Evolutionary conservation across 495 filamentous ascomycete species (phyloP).

Genomic region (Penicillium coprophilum): DNA sequence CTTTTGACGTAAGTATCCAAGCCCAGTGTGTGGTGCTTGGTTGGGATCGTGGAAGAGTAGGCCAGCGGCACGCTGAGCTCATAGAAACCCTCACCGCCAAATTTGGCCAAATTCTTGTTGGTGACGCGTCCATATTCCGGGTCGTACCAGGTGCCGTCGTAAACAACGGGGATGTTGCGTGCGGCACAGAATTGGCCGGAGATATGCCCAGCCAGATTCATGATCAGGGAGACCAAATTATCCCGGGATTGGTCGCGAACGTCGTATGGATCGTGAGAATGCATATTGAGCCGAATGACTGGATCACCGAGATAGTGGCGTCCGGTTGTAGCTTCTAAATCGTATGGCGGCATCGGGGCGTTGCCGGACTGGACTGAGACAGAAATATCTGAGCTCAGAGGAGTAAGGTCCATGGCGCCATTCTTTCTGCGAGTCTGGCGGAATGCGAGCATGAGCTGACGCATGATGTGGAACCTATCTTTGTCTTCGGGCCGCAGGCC

Average conservation of each 20-base stretch:
- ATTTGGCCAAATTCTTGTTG: slow-evolving; percentile 33
- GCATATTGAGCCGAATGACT: slow-evolving; percentile 43
- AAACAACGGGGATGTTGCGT: slow-evolving; percentile 76
- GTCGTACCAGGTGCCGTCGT: slow-evolving; percentile 64
- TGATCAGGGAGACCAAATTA: slow-evolving; percentile 59
- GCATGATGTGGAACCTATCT: slow-evolving; percentile 40
- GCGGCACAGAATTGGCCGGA: slow-evolving; percentile 71
- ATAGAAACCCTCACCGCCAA: slow-evolving; percentile 34
- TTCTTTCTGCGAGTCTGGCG: slow-evolving; percentile 39
- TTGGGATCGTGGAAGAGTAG: slow-evolving; percentile 48
- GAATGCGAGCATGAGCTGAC: slow-evolving; percentile 44
- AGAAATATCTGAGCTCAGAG: slow-evolving; percentile 16
- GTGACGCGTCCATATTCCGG: slow-evolving; percentile 51
- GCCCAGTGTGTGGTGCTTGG: slow-evolving; percentile 61
- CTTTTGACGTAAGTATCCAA: slow-evolving; percentile 70
- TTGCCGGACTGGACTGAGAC: slow-evolving; percentile 36
- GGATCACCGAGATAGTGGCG: slow-evolving; percentile 53
- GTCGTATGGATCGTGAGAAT: slow-evolving; percentile 37
- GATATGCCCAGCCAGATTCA: slow-evolving; percentile 75
- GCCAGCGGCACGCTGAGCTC: slow-evolving; percentile 47
- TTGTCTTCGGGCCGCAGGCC: slow-evolving; percentile 37
- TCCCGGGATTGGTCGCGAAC: slow-evolving; percentile 39
- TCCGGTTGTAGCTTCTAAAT: slow-evolving; percentile 30
- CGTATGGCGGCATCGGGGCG: slow-evolving; percentile 25
- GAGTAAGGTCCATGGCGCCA: slow-evolving; percentile 41